Evolutionary conservation across 768 basidiomycete species (phyloP), one percentile per base, ranked within the genome.

Genomic region (Phanerochaete sordida): DNA sequence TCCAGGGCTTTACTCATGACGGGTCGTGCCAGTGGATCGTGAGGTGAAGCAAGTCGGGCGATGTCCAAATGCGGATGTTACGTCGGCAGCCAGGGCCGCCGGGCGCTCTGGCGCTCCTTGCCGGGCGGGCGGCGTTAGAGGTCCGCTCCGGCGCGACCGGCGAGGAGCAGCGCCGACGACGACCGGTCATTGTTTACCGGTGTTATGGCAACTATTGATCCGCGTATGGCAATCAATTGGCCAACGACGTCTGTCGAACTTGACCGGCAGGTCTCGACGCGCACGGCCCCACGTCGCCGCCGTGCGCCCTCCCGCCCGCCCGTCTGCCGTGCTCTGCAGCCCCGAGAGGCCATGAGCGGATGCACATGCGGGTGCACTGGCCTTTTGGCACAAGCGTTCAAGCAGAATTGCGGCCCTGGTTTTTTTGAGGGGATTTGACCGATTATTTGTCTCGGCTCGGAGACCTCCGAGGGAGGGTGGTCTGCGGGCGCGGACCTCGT

Each of bases 1-100:
- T 6, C 24, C 16, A 37, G 15, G 23, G 60, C 37, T 58, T 44
- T 59, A 70, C 66, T 64, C 61, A 64, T 58, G 57, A 62, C 19
- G 21, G 62, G 45, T 60, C 51, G 59, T 60, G 53, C 39, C 31
- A 43, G 53, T 54, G 53, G 33, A 54, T 54, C 53, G 53, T 54
- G 24, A 15, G 23, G 37, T 24, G 31, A 39, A 35, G 53, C 53
- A 33, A 26, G 44, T 35, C 7, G 7, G 33, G 33, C 23, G 19
- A 28, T 9, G 11, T 5, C 27, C 27, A 48, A 28, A 48, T 5
- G 27, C 8, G 47, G 27, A 48, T 9, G 47, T n/a, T 19, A 48
- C 11, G 47, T 48, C 24, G 23, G 33, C 33, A 35, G 33, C 33
- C 13, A 13, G 33, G 33, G n/a, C n/a, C n/a, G n/a, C n/a, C n/a